Conservation (phyloP, 2,329 filamentous ascomycete genomes). For the Hypoxylon sp. region DNA sequence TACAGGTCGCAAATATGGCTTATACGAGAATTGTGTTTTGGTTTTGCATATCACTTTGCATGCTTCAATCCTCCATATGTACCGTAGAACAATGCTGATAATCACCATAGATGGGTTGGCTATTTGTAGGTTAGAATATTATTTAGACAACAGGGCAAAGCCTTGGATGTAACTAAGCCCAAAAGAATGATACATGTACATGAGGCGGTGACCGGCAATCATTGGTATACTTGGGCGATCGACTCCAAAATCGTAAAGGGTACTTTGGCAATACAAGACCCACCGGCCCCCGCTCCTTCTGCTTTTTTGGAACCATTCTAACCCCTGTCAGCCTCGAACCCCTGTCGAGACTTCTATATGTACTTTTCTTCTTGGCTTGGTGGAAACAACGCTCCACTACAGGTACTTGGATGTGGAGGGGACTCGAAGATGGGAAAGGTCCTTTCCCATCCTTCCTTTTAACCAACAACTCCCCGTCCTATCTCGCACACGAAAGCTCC, state of each 20-base stretch:
- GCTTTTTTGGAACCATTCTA: slow-evolving; percentile 42
- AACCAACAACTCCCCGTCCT: slow-evolving; percentile 49
- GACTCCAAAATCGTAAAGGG: slow-evolving; percentile 24
- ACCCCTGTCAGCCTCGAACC: slow-evolving; percentile 38
- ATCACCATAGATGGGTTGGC: slow-evolving; percentile 6
- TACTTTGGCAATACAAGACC: slow-evolving; percentile 43
- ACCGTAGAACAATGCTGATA: no score
- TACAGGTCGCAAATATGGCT: slow-evolving; percentile 16
- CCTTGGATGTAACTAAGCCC: slow-evolving; percentile 12
- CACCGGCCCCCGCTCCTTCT: slow-evolving; percentile 41
- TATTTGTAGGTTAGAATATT: slow-evolving; percentile 2
- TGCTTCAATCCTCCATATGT: slow-evolving; percentile 13
- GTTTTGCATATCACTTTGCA: slow-evolving; percentile 18
- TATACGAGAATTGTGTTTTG: slow-evolving; percentile 26
- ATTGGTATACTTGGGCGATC: slow-evolving; percentile 28
- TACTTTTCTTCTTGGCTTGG: slow-evolving; percentile 32
- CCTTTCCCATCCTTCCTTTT: slow-evolving; percentile 54
- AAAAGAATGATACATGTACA: neutral
- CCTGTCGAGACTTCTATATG: slow-evolving; percentile 25
- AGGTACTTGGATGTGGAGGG: slow-evolving; percentile 40
- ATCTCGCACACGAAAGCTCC: slow-evolving; percentile 41
- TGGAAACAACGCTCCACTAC: slow-evolving; percentile 32
- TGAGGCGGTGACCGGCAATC: slow-evolving; percentile 40
- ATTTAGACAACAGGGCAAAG: slow-evolving; percentile 17
- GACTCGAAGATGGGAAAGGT: slow-evolving; percentile 53